Conservation (phyloP, 768 basidiomycete genomes). For the Candolleomyces aberdarensis region DNA sequence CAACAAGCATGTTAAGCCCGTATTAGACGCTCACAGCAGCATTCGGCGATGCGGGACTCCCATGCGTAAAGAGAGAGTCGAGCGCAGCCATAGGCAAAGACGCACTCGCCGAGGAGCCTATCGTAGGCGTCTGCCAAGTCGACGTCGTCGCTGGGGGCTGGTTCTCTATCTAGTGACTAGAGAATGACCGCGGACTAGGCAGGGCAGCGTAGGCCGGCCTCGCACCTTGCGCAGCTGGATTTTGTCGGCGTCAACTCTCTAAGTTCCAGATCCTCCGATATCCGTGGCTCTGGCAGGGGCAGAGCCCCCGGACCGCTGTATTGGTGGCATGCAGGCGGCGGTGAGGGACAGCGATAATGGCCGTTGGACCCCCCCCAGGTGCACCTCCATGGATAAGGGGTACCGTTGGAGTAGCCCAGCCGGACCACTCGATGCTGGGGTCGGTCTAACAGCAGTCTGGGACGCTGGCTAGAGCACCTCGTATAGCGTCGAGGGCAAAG, state of each 20-base stretch:
- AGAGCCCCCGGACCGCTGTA: too few relatives aligned
- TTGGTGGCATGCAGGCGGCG: too few relatives aligned
- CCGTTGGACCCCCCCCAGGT: too few relatives aligned
- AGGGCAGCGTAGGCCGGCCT: constrained; percentile 39
- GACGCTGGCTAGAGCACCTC: too few relatives aligned
- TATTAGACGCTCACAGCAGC: constrained; percentile 41
- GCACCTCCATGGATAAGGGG: too few relatives aligned
- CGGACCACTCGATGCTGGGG: too few relatives aligned
- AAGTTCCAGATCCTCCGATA: not conserved
- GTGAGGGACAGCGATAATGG: too few relatives aligned
- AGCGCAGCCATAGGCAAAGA: constrained; percentile 32
- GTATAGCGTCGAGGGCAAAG: too few relatives aligned
- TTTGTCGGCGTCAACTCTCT: not conserved
- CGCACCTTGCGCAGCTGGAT: not conserved
- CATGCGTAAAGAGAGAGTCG: constrained; percentile 34
- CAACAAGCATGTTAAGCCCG: constrained; percentile 67
- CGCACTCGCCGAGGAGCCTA: constrained; percentile 17
- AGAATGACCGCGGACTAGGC: constrained; percentile 30
- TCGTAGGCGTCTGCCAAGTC: constrained; percentile 19
- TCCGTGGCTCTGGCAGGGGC: not conserved
- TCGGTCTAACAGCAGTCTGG: too few relatives aligned
- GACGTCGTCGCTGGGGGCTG: constrained; percentile 18
- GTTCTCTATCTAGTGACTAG: constrained; percentile 19
- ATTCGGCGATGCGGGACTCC: constrained; percentile 37
- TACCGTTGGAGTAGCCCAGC: too few relatives aligned